These are phyloP conservation scores for Thelonectria discophora DNA, from an alignment of 2,329 filamentous ascomycete genomes.

Conservation along the genomic window DNA sequence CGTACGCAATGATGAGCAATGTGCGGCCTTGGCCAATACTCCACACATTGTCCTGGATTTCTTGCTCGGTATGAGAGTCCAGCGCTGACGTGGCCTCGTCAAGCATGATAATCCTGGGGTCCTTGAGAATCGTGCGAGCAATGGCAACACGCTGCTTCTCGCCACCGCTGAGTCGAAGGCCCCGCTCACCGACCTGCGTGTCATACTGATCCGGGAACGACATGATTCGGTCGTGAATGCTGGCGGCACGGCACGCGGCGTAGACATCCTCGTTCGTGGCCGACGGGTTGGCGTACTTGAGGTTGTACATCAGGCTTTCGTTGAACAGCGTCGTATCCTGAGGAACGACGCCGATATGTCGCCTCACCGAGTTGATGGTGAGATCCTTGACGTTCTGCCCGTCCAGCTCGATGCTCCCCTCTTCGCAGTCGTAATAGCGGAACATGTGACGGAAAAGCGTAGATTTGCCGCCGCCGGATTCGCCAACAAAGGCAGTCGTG, in stretches of 20 bases:
- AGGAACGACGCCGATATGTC: constrained; percentile 93
- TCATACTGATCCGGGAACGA: constrained; percentile 87
- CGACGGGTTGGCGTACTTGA: constrained; percentile 85
- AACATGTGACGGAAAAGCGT: constrained; percentile 96
- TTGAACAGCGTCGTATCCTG: constrained; percentile 97
- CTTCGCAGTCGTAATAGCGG: constrained; percentile 89
- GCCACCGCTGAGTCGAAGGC: constrained; percentile 85
- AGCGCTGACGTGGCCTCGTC: constrained; percentile 93
- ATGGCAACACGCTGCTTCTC: constrained; percentile 96
- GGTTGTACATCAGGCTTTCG: constrained; percentile 92
- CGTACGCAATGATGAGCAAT: constrained; percentile 91
- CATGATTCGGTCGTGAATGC: constrained; percentile 92
- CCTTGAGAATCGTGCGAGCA: constrained; percentile 90
- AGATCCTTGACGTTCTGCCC: constrained; percentile 84
- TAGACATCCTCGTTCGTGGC: constrained; percentile 85
- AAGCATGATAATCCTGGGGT: constrained; percentile 89
- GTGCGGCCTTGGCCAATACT: constrained; percentile 86
- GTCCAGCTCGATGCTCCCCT: constrained; percentile 85
- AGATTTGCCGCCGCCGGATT: constrained; percentile 96
- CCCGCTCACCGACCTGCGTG: constrained; percentile 91
- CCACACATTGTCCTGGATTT: constrained; percentile 87
- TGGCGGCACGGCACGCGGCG: constrained; percentile 83
- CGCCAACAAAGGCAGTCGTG: constrained; percentile 94
- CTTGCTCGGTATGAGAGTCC: constrained; percentile 91
- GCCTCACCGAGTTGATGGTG: constrained; percentile 91